Percentiles rank a stretch among this genome's conserved stretches.
phyloP scores from a whole-genome alignment of 73 alveolate species.

The Paramecium tetraurelia region DNA sequence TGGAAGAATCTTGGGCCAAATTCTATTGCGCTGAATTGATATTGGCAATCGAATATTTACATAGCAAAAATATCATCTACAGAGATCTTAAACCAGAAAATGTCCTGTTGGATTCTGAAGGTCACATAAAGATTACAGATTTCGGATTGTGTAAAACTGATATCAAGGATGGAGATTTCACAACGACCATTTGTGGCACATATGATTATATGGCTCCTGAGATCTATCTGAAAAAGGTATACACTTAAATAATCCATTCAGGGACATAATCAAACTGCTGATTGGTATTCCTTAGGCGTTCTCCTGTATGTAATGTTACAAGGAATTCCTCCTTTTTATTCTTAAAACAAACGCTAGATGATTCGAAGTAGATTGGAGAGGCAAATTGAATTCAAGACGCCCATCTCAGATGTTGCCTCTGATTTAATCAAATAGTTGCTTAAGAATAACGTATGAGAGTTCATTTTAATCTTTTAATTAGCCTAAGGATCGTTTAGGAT shows the following conservation, averaged over 20 bases:
- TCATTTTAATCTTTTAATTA: not conserved
- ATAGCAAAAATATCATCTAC: constrained; percentile 82
- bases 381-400: not conserved
- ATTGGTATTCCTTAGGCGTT: constrained; percentile 78
- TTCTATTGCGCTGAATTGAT: constrained; percentile 93
- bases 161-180: constrained; percentile 60
- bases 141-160: constrained; percentile 90
- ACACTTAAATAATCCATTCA: not conserved
- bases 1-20: constrained; percentile 78
- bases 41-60: constrained; percentile 87
- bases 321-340: constrained; percentile 78
- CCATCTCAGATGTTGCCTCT: not conserved
- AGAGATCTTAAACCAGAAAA: constrained; percentile 98
- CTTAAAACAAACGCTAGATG: constrained; percentile 51
- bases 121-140: constrained; percentile 96
- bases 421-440: not conserved
- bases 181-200: constrained; percentile 83
- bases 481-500: constrained; percentile 69
- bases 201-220: constrained; percentile 89
- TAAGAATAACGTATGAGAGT: constrained; percentile 36
- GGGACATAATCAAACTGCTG: constrained; percentile 70
- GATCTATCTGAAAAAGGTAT: constrained; percentile 65
- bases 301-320: constrained; percentile 78
- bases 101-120: constrained; percentile 88
- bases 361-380: constrained; percentile 40